Evolutionary conservation across 2,329 filamentous ascomycete species (phyloP).

Genomic region (Ilyonectria robusta): DNA sequence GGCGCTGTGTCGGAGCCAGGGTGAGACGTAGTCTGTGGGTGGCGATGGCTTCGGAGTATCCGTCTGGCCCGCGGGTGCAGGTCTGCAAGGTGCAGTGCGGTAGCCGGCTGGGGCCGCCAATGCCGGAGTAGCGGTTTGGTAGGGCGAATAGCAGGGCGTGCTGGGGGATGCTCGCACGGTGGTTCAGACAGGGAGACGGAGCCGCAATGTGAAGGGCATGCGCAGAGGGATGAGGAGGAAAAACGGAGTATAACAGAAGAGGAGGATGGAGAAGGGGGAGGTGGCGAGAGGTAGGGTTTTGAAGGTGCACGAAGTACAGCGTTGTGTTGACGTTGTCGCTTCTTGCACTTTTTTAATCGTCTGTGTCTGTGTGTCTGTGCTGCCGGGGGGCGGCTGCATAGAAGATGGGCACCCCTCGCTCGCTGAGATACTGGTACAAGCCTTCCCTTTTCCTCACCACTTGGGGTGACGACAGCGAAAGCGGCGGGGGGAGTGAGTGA

Average conservation of each 20-base stretch:
- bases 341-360: conserved; percentile 14
- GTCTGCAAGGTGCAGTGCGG: conserved; percentile 43
- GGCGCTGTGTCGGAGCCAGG: conserved; percentile 41
- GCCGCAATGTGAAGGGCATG: conserved; percentile 9
- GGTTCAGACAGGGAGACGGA: conserved; percentile 27
- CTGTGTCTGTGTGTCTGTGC: conserved; percentile 18
- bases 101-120: conserved; percentile 41
- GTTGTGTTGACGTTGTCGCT: conserved; percentile 21
- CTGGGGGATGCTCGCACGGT: conserved; percentile 30
- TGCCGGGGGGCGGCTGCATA: conserved; percentile 2
- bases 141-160: conserved; percentile 42
- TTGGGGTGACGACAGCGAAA: conserved; percentile 5
- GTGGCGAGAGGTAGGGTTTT: conserved; percentile 17
- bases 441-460: neutral
- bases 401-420: conserved; percentile 7
- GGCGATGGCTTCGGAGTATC: conserved; percentile 47
- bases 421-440: neutral
- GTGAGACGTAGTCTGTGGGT: conserved; percentile 42
- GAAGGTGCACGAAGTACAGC: conserved; percentile 9
- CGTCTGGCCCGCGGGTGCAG: conserved; percentile 38
- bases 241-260: neutral
- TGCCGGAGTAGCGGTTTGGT: conserved; percentile 26
- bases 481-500: neutral
- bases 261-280: conserved; percentile 8
- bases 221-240: conserved; percentile 9